phyloP scores from a whole-genome alignment of 257 asterid species.

The Lithospermum erythrorhizon region DNA sequence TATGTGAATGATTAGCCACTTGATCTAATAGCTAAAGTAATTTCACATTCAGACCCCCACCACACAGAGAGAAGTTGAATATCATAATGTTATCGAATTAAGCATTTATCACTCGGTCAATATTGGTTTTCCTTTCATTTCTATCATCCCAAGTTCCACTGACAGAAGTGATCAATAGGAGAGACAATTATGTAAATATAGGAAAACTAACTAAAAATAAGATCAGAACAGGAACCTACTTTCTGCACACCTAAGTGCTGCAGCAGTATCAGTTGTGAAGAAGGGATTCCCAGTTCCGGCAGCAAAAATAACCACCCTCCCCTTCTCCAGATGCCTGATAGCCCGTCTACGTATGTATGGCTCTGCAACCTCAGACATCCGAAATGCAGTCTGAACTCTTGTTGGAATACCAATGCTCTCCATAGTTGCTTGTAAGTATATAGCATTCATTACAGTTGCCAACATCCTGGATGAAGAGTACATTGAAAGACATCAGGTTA shows the following conservation, averaged over 20 bases:
- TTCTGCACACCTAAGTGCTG: conserved; percentile 94
- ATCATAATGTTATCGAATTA: too few relatives aligned
- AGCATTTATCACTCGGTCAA: too few relatives aligned
- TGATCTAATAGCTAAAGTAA: too few relatives aligned
- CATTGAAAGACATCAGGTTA: conserved; percentile 1
- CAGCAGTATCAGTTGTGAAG: conserved; percentile 99
- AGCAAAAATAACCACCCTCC: conserved; percentile 93
- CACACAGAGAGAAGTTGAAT: too few relatives aligned
- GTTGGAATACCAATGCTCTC: conserved; percentile 97
- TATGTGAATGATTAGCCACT: too few relatives aligned
- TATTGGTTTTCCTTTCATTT: too few relatives aligned
- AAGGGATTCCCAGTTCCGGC: conserved; percentile 98
- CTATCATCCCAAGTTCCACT: too few relatives aligned
- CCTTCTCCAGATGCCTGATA: conserved; percentile 91
- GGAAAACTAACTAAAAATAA: too few relatives aligned
- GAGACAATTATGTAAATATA: not conserved
- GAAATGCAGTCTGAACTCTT: conserved; percentile 96
- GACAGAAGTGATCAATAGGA: not conserved
- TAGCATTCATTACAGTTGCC: conserved; percentile 98
- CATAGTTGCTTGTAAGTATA: conserved; percentile 93
- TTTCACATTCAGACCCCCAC: too few relatives aligned
- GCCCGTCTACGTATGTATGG: conserved; percentile 96
- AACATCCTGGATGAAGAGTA: conserved; percentile 57
- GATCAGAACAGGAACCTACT: conserved; percentile 38
- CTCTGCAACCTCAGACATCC: conserved; percentile 98